Evolutionary conservation across 2,329 filamentous ascomycete species (phyloP), one percentile per base, ranked within the genome.

Genomic region (Fusarium sp.): DNA sequence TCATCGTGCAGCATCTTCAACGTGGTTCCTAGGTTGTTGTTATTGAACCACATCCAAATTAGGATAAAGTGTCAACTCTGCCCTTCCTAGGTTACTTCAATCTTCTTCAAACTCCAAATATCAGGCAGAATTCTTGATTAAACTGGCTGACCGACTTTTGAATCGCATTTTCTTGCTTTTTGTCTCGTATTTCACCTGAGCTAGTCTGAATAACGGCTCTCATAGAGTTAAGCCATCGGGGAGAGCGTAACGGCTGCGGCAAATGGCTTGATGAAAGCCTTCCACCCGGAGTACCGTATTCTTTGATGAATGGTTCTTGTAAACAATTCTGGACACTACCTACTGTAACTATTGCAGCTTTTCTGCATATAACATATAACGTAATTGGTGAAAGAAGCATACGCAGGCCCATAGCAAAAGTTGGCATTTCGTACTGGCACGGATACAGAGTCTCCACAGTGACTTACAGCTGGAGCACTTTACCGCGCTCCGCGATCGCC

Each of bases 401-500:
- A 37, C 34, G 34, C 18, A 37, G 34, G 6, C 34, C 16, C 18
- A 18, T 37, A 6, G 18, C 34, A 37, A 37, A 37, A 37, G 34
- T 37, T 37, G 34, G 34, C 34, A 37, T 3, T 37, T 37, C 34
- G 18, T 37, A 37, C 18, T 37, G 34, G 28, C 34, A 37, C 34
- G 34, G 34, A 37, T 37, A 37, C 34, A 37, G 34, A n/a, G 34
- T 37, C 58, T 56, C 65, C 65, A 59, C 65, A 46, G 21, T 39
- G 30, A 51, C 31, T 51, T 51, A 39, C 23, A 51, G 21, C 21
- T 23, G 21, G 21, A 23, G 28, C 34, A 19, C n/a, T 41, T 39
- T 28, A 34, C 31, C 41, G 23, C 31, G 41, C 53, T 55, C 65
- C 65, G 58, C 45, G 55, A 65, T 66, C 62, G 28, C 53, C 49